These are phyloP conservation scores for Sporisorium scitamineum DNA, from an alignment of 1,284 basidiomycete genomes.

Conservation along the genomic window DNA sequence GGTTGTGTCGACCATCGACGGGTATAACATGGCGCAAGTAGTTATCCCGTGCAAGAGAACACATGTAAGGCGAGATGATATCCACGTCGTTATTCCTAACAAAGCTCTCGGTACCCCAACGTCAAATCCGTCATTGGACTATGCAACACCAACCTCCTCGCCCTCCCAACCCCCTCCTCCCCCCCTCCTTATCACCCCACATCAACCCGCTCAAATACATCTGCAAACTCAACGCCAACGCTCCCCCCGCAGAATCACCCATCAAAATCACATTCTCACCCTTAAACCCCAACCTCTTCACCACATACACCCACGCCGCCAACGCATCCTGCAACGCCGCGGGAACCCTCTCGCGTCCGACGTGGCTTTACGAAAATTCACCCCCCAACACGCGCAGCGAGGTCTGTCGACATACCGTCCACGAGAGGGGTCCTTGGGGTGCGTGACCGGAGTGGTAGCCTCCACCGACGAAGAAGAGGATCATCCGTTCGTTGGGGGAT, in stretches of 20 bases:
- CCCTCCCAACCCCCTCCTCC: constrained; percentile 2
- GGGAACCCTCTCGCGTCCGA: constrained; percentile 8
- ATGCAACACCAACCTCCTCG: constrained; percentile 28
- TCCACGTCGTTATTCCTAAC: constrained; percentile 13
- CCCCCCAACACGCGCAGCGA: constrained; percentile 37
- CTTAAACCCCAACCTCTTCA: constrained; percentile 21
- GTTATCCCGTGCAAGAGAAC: constrained; percentile 29
- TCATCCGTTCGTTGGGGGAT: constrained; percentile 22
- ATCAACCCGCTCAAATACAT: constrained; percentile 24
- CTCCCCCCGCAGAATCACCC: constrained; percentile 35
- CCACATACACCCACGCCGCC: constrained; percentile 41
- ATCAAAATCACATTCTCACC: constrained; percentile 37
- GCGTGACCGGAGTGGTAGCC: constrained; percentile 34
- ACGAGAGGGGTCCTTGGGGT: constrained; percentile 21
- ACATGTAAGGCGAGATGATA: constrained; percentile 37
- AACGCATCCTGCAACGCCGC: constrained; percentile 39
- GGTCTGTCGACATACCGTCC: constrained; percentile 35
- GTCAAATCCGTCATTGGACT: constrained; percentile 37
- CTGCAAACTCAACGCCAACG: constrained; percentile 21
- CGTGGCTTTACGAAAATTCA: constrained; percentile 39
- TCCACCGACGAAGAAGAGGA: constrained; percentile 43
- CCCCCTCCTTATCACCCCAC: constrained; percentile 23
- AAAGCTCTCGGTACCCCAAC: constrained; percentile 13
- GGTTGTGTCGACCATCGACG: constrained; percentile 4
- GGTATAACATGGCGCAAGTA: constrained; percentile 32